Conservation (phyloP, 345 rosid species). For the Citrus trifoliata region DNA sequence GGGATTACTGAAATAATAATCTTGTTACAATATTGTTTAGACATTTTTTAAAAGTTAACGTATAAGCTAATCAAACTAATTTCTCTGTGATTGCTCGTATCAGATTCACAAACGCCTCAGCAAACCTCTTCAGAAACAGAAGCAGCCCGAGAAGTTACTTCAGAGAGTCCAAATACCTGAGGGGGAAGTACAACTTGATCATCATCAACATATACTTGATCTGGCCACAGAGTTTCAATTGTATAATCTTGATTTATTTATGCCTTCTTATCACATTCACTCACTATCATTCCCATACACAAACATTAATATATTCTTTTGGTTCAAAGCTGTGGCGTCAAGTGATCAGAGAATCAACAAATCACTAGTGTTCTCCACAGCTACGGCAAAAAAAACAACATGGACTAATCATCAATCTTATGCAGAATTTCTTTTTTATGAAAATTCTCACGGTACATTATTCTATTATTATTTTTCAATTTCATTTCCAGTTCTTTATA, state of each 20-base stretch:
- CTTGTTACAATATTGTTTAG: neutral
- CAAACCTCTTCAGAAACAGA: conserved; percentile 43
- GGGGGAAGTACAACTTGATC: conserved; percentile 6
- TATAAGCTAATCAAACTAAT: neutral
- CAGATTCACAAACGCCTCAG: conserved; percentile 53
- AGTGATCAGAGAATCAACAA: conserved; percentile 12
- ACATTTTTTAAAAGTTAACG: neutral
- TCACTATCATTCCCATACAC: conserved; percentile 10
- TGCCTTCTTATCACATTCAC: conserved; percentile 17
- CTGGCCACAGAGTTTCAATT: conserved; percentile 16
- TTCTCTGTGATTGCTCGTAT: neutral
- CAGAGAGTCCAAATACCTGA: conserved; percentile 47
- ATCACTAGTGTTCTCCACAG: conserved; percentile 2
- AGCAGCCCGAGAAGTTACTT: conserved; percentile 21
- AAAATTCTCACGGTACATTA: conserved; percentile 11
- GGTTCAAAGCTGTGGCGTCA: conserved; percentile 14
- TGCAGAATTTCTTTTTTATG: conserved; percentile 14
- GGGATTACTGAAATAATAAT: neutral
- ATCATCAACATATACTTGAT: neutral
- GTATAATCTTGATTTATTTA: conserved; percentile 50
- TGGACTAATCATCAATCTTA: conserved; percentile 25
- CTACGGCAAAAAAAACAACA: conserved; percentile 3
- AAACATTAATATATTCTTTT: neutral
- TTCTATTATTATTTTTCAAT: neutral
- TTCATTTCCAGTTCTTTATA: conserved; percentile 3